Conservation (phyloP, 2,329 filamentous ascomycete genomes). For the Lachnellula suecica region DNA sequence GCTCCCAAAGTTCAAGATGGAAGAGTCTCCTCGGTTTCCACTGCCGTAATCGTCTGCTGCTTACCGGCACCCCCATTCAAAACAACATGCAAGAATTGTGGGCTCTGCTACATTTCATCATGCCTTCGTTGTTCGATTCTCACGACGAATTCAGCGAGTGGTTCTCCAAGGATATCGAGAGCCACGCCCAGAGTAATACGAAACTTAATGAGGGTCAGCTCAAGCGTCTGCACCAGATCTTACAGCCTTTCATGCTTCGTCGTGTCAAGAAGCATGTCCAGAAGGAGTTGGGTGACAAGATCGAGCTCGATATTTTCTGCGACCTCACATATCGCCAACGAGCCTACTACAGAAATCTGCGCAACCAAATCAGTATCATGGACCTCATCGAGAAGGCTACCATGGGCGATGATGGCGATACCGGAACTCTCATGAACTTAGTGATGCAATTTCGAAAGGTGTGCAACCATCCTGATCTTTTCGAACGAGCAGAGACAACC, state of each 20-base stretch:
- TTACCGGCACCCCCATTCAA: conserved; percentile 97
- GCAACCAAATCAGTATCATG: conserved; percentile 98
- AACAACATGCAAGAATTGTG: conserved; percentile 99
- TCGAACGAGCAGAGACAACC: conserved; percentile 88
- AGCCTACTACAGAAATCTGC: conserved; percentile 86
- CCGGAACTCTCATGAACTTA: conserved; percentile 95
- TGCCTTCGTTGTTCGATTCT: conserved; percentile 97
- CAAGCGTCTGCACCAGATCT: conserved; percentile 94
- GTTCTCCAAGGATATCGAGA: conserved; percentile 97
- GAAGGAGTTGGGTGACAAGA: conserved; percentile 98
- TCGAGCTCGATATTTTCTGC: conserved; percentile 94
- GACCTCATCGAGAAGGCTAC: conserved; percentile 97
- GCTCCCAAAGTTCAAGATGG: conserved; percentile 93
- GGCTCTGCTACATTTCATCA: conserved; percentile 98
- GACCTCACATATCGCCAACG: conserved; percentile 95
- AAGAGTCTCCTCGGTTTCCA: conserved; percentile 93
- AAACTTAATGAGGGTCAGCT: conserved; percentile 98
- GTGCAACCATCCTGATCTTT: conserved; percentile 96
- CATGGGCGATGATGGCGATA: conserved; percentile 90
- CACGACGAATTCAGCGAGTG: conserved; percentile 92
- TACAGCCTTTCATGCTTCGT: conserved; percentile 99
- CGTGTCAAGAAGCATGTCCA: conserved; percentile 99
- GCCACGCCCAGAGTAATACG: conserved; percentile 97
- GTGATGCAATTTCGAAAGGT: conserved; percentile 99
- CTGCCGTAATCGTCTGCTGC: conserved; percentile 87